A percentile compares a stretch with the other conserved stretches of the same genome.
These are phyloP conservation scores for Arabidopsis thaliana DNA, from an alignment of 345 rosid species.

Conservation along the genomic window DNA sequence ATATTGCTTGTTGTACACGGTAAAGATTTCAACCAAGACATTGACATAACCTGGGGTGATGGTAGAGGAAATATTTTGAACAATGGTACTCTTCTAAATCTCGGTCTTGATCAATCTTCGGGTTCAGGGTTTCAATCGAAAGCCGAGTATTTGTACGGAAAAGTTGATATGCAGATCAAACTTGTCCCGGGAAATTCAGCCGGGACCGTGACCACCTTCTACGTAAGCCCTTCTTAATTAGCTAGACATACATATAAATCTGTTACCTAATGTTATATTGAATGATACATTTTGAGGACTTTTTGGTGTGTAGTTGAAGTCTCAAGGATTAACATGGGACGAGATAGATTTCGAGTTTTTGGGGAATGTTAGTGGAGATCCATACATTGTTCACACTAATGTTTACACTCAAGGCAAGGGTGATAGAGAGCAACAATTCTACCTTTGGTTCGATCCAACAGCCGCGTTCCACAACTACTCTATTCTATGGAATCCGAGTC, in stretches of 20 bases:
- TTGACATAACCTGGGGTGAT: constrained; percentile 57
- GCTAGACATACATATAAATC: background rate
- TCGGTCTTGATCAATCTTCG: constrained; percentile 47
- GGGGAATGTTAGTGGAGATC: constrained; percentile 73
- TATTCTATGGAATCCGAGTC: constrained; percentile 65
- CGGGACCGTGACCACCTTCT: constrained; percentile 62
- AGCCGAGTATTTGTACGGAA: constrained; percentile 49
- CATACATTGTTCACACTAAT: constrained; percentile 72
- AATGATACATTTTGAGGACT: background rate
- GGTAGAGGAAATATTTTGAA: constrained; percentile 47
- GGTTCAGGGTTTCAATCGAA: constrained; percentile 58
- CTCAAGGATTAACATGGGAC: constrained; percentile 64
- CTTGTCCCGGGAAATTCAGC: constrained; percentile 55
- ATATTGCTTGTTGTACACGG: constrained; percentile 37
- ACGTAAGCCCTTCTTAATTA: constrained; percentile 50
- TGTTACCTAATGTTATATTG: background rate
- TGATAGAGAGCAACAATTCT: constrained; percentile 72
- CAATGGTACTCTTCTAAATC: constrained; percentile 52
- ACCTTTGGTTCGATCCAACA: constrained; percentile 75
- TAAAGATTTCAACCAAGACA: constrained; percentile 44
- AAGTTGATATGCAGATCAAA: constrained; percentile 48
- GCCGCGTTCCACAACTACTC: constrained; percentile 74
- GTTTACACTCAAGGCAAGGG: constrained; percentile 72
- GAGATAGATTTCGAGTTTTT: constrained; percentile 79
- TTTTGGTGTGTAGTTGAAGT: constrained; percentile 51